Conservation (phyloP, 257 asterid species). For the Mitragyna speciosa region DNA sequence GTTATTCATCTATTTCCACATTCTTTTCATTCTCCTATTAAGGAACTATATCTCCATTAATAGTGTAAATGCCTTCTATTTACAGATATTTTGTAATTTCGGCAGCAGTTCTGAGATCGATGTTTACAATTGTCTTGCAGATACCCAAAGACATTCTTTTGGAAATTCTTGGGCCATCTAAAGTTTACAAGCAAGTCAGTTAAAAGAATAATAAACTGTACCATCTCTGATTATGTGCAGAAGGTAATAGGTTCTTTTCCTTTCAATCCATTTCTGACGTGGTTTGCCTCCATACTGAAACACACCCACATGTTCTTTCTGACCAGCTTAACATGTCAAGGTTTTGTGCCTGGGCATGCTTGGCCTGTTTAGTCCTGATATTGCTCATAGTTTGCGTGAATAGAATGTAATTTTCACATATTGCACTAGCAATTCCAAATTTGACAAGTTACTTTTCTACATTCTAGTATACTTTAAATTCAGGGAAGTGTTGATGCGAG, state of each 20-base stretch:
- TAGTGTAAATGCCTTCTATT: not conserved
- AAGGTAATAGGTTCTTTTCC: constrained; percentile 30
- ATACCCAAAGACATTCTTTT: constrained; percentile 54
- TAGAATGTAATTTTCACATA: not conserved
- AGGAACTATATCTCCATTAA: not conserved
- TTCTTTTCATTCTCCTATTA: not conserved
- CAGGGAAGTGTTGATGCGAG: not conserved
- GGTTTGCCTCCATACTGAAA: not conserved
- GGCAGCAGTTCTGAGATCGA: not conserved
- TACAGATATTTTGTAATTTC: not conserved
- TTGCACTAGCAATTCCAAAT: not conserved
- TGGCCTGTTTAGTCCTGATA: not conserved
- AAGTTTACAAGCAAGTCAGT: constrained; percentile 53
- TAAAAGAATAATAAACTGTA: constrained; percentile 41
- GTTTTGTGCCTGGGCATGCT: not conserved
- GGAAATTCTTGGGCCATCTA: constrained; percentile 59
- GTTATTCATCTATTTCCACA: not conserved
- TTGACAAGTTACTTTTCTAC: not conserved
- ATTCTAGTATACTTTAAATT: not conserved
- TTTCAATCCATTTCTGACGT: not conserved
- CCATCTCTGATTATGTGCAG: constrained; percentile 40
- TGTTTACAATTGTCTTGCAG: constrained; percentile 29
- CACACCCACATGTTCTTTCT: not conserved
- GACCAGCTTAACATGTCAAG: not conserved
- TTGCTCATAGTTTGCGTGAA: not conserved